These are phyloP conservation scores for Cutaneotrichosporon sp. DNA, from an alignment of 1,284 basidiomycete genomes.

Conservation along the genomic window DNA sequence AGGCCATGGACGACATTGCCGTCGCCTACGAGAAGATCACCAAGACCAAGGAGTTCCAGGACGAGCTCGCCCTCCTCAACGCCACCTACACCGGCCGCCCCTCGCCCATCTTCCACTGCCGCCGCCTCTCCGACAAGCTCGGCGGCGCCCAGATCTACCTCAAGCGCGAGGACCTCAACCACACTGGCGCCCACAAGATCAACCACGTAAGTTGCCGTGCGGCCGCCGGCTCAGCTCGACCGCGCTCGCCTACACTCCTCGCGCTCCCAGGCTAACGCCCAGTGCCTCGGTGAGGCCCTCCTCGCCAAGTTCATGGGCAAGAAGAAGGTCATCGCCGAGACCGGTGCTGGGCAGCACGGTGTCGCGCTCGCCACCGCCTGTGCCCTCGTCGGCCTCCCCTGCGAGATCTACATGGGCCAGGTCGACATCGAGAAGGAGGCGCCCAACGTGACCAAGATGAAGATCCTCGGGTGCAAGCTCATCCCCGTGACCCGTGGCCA, in stretches of 20 bases:
- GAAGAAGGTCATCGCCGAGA: conserved; percentile 88
- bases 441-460: conserved; percentile 95
- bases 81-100: conserved; percentile 24
- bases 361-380: conserved; percentile 98
- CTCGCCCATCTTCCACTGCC: conserved; percentile 57
- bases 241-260: background rate
- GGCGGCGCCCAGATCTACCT: conserved; percentile 96
- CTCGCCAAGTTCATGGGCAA: conserved; percentile 91
- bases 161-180: conserved; percentile 71
- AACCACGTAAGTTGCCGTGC: conserved; percentile 69
- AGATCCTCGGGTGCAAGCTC: conserved; percentile 95
- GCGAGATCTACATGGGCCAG: conserved; percentile 95
- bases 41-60: conserved; percentile 25
- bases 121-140: conserved; percentile 70
- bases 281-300: conserved; percentile 77
- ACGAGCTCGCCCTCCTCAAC: conserved; percentile 22
- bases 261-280: no score
- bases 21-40: conserved; percentile 23
- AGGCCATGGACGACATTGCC: conserved; percentile 26
- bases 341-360: conserved; percentile 97
- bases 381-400: conserved; percentile 93
- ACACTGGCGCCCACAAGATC: conserved; percentile 91
- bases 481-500: conserved; percentile 93
- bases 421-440: conserved; percentile 68
- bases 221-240: background rate